These are phyloP conservation scores for Aureobasidium sp. DNA, from an alignment of 2,329 filamentous ascomycete species.

Conservation along the genomic window DNA sequence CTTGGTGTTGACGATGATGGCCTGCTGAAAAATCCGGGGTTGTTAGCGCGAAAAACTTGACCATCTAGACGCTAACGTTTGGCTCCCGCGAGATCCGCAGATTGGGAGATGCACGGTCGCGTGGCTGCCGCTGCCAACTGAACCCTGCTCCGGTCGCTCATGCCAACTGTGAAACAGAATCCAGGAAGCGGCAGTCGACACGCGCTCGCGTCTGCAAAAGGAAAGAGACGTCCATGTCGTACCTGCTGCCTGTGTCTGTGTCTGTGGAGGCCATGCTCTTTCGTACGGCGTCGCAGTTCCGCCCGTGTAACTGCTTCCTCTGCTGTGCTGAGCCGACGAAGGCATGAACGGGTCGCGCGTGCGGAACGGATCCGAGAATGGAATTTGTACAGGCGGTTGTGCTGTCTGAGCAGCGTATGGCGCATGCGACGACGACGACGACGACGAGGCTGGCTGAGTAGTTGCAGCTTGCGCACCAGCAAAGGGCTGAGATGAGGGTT, in stretches of 20 bases:
- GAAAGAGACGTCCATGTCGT: neutral
- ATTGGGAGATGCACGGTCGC: neutral
- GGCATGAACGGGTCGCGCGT: conserved; percentile 43
- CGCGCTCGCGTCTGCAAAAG: neutral
- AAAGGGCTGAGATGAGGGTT: conserved; percentile 23
- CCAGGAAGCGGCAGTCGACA: neutral
- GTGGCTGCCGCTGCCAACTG: conserved; percentile 11
- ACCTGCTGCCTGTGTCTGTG: conserved; percentile 14
- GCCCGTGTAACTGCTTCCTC: conserved; percentile 35
- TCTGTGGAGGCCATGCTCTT: conserved; percentile 21
- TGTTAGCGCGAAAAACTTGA: conserved; percentile 3
- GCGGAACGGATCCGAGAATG: conserved; percentile 41
- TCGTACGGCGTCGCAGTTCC: conserved; percentile 25
- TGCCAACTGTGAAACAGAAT: neutral
- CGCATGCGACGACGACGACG: conserved; percentile 32
- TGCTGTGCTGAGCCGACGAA: conserved; percentile 29
- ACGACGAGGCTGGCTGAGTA: conserved; percentile 27
- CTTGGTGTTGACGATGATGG: conserved; percentile 15
- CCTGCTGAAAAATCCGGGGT: conserved; percentile 5
- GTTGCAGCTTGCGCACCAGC: neutral
- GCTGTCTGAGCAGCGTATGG: conserved; percentile 28
- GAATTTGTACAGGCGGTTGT: conserved; percentile 37
- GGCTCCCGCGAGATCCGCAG: conserved; percentile 6
- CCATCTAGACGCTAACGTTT: neutral
- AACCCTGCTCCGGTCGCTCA: conserved; percentile 1